Conservation (phyloP, 2,329 filamentous ascomycete genomes). For the Ascochyta rabiei region DNA sequence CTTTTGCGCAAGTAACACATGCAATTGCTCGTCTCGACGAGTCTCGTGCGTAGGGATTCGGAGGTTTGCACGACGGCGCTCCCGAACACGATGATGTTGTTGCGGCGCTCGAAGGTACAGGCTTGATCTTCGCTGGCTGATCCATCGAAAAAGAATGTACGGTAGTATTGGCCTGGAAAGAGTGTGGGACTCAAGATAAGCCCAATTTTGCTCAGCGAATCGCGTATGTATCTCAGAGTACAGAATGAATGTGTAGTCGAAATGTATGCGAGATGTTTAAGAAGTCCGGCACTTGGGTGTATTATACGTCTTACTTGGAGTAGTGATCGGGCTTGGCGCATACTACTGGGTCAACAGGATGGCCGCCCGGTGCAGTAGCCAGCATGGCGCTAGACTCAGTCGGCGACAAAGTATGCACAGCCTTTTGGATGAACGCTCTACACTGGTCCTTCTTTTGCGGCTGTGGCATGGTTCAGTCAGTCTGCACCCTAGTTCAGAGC, state of each 20-base stretch:
- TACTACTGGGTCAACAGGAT: constrained; percentile 21
- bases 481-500: constrained; percentile 24
- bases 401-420: constrained; percentile 24
- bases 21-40: constrained; percentile 46
- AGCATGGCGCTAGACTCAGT: constrained; percentile 24
- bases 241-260: constrained; percentile 9
- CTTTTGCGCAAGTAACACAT: constrained; percentile 48
- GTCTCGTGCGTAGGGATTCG: constrained; percentile 40
- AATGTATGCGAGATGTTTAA: constrained; percentile 11
- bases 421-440: constrained; percentile 21
- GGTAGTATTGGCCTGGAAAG: not conserved
- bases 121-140: constrained; percentile 18
- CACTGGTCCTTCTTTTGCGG: constrained; percentile 19
- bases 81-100: constrained; percentile 16
- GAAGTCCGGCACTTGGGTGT: constrained; percentile 29
- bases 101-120: constrained; percentile 18
- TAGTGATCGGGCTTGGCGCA: constrained; percentile 29
- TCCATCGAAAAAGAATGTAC: constrained; percentile 27
- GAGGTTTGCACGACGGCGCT: not conserved
- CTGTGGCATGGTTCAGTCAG: constrained; percentile 13
- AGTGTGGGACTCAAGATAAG: not conserved
- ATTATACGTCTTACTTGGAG: constrained; percentile 32
- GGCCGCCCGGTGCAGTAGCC: constrained; percentile 37
- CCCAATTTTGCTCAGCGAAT: not conserved
- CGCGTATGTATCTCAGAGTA: not conserved